Percentiles rank a stretch among this genome's conserved stretches.
phyloP scores from a whole-genome alignment of 2,329 filamentous ascomycete genomes.

The Talaromyces sp. region DNA sequence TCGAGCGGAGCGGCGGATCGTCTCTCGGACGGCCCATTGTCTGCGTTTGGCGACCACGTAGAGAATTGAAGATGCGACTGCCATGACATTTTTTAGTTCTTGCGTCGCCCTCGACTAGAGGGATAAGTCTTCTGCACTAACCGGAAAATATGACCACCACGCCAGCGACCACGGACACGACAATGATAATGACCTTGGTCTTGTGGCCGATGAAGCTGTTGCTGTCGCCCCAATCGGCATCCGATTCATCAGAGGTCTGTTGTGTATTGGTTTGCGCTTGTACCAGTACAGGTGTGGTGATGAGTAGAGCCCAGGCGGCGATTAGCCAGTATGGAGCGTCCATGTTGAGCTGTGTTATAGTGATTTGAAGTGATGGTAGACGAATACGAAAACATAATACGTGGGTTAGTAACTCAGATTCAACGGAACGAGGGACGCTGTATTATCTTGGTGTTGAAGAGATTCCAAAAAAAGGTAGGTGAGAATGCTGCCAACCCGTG shows the following conservation, averaged over 20 bases:
- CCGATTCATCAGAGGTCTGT: not conserved
- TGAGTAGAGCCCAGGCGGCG: not conserved
- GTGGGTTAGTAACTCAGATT: not conserved
- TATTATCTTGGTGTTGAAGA: not conserved
- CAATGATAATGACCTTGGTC: conserved; percentile 4
- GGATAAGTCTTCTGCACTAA: not conserved
- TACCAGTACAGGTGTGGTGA: not conserved
- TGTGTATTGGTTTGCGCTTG: not conserved
- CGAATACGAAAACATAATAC: not conserved
- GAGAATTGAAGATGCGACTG: conserved; percentile 62
- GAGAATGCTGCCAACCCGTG: not conserved
- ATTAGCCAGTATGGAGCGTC: not conserved
- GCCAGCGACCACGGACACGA: conserved; percentile 13
- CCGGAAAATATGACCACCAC: conserved; percentile 8
- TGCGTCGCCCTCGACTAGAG: not conserved
- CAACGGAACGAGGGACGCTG: not conserved
- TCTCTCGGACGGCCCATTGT: conserved; percentile 75
- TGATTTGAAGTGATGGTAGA: not conserved
- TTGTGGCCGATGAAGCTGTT: conserved; percentile 1
- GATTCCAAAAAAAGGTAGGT: not conserved
- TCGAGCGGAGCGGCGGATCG: conserved; percentile 63
- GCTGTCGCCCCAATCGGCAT: conserved; percentile 1
- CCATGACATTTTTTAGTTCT: conserved; percentile 18
- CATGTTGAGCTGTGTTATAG: not conserved
- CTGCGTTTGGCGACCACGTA: conserved; percentile 81